Evolutionary conservation across 225 moss, liverwort and hornwort species (phyloP), one percentile per base, ranked within the genome.

Genomic region (Sphagnum contortum): DNA sequence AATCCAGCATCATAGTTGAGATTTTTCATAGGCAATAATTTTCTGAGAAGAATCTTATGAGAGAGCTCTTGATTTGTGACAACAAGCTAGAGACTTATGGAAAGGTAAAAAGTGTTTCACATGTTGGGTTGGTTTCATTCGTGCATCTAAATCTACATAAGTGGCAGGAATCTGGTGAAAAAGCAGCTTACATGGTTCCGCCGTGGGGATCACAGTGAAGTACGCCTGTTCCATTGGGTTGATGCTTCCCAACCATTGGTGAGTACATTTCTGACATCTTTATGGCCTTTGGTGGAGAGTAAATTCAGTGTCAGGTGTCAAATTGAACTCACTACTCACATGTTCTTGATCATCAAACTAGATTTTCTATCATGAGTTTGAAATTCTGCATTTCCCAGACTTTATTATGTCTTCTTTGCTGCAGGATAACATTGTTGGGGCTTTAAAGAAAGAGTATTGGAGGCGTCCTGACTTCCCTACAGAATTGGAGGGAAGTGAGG

Each of bases 161-260:
- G 45, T 54, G 4, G 57, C 75, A 90, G 94, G 76, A 91, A 85
- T 56, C 83, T 91, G 70, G 94, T 88, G 66, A 87, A 85, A 66
- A 84, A 87, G 55, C 94, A 94, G 81, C 77, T 88, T 6, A 74
- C 81, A n/a, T 91, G 94, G 94, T 94, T 91, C 66, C 85, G 91
- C 53, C 79, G 77, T 65, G 85, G 91, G 8, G 75, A 76, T 57
- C 75, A 82, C 56, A 56, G 64, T 48, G 81, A 82, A 62, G 78
- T 82, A 44, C 75, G 73, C 69, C 76, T 73, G 49, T 89, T 94
- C 67, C 81, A 89, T 51, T 91, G 87, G 83, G 76, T 91, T 60
- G 80, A 94, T 77, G 85, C 88, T 12, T 81, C 87, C 53, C 84
- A 84, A 45, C 80, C 89, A 54, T 61, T 70, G 78, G 91, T 86